These are phyloP conservation scores for Trichopus zeylanicus DNA, from an alignment of 116 monocot genomes.

Conservation along the genomic window DNA sequence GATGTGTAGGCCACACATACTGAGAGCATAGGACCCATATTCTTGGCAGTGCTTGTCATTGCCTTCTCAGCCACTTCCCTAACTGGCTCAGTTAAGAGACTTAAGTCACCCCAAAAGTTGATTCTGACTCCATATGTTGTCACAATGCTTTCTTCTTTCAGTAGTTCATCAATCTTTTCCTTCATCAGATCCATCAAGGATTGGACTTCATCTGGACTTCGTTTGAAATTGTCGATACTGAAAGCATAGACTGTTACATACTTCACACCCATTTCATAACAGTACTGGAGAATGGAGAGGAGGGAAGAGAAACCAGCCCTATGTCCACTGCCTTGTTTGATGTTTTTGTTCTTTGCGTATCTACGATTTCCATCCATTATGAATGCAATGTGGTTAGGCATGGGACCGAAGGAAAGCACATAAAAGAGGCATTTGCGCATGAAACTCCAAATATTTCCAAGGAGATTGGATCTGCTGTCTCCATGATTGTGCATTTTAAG, in stretches of 20 bases:
- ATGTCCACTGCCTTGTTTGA: conserved; percentile 33
- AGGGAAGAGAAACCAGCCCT: conserved; percentile 52
- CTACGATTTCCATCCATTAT: conserved; percentile 96
- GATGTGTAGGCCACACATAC: conserved; percentile 88
- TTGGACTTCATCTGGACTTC: conserved; percentile 71
- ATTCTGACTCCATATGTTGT: conserved; percentile 39
- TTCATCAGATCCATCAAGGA: conserved; percentile 58
- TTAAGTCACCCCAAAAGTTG: conserved; percentile 77
- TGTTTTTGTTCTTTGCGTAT: conserved; percentile 32
- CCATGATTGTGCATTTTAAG: not conserved
- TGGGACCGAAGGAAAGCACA: conserved; percentile 53
- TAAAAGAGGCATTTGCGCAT: conserved; percentile 50
- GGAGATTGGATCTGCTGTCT: not conserved
- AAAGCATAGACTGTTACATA: conserved; percentile 90
- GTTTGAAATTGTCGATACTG: conserved; percentile 86
- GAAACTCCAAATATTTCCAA: conserved; percentile 15
- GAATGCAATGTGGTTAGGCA: conserved; percentile 80
- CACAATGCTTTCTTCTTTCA: conserved; percentile 46
- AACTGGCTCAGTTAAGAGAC: conserved; percentile 44
- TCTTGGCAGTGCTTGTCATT: conserved; percentile 54
- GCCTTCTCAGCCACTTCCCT: conserved; percentile 56
- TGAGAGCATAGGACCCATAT: conserved; percentile 61
- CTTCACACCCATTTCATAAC: conserved; percentile 83
- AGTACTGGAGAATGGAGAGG: conserved; percentile 43
- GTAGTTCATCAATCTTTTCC: conserved; percentile 69